Percentiles rank a stretch among this genome's conserved stretches.
Conservation (phyloP, 495 filamentous ascomycete genomes). For the Aspergillus heteromorphus region DNA sequence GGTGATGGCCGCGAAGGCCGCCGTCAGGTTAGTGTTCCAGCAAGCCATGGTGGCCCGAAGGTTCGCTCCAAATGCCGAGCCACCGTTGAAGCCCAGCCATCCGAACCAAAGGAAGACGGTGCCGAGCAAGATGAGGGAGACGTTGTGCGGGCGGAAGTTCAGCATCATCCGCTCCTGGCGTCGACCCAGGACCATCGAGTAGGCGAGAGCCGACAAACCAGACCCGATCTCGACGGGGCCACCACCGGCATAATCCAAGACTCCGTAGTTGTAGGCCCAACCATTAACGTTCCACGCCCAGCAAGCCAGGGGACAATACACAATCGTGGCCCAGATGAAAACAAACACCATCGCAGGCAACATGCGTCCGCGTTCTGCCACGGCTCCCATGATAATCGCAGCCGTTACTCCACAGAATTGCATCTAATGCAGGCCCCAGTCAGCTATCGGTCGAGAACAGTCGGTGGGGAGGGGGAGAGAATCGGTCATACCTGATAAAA, state of each 20-base stretch:
- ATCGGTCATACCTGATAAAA: constrained; percentile 61
- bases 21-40: constrained; percentile 94
- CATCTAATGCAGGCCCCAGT: constrained; percentile 54
- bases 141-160: constrained; percentile 93
- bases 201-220: constrained; percentile 86
- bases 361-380: constrained; percentile 90
- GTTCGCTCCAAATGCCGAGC: constrained; percentile 94
- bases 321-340: constrained; percentile 94
- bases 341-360: constrained; percentile 93
- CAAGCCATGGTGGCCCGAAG: constrained; percentile 92
- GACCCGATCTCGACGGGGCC: constrained; percentile 98
- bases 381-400: constrained; percentile 86
- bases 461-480: too few relatives aligned
- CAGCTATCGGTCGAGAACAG: not conserved
- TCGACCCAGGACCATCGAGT: constrained; percentile 90
- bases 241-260: constrained; percentile 93
- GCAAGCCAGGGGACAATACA: constrained; percentile 93
- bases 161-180: constrained; percentile 99
- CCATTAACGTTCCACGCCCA: constrained; percentile 95
- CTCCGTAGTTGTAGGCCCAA: constrained; percentile 88
- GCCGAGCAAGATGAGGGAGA: constrained; percentile 92
- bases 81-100: constrained; percentile 98
- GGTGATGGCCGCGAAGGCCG: constrained; percentile 78
- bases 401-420: constrained; percentile 93
- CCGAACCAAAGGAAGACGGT: constrained; percentile 97